Evolutionary conservation across 768 basidiomycete genomes (phyloP).

Genomic region (Boletus huronensis): DNA sequence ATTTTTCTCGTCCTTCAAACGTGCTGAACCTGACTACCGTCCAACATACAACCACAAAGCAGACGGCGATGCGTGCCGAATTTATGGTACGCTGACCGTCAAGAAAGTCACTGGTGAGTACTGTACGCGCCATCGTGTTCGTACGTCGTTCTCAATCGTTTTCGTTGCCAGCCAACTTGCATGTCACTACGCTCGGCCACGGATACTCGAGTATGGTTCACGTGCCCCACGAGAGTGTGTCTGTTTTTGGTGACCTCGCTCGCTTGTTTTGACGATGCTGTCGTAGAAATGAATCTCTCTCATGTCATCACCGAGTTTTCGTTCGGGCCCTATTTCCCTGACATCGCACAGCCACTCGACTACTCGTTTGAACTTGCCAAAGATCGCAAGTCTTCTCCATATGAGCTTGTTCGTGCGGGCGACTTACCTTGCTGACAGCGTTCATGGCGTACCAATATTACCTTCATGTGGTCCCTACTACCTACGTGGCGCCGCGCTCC

Average conservation of each 20-base stretch:
- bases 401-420: neutral
- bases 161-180: conserved; percentile 68
- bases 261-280: neutral
- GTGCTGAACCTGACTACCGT: conserved; percentile 46
- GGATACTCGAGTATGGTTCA: conserved; percentile 88
- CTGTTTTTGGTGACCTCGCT: neutral
- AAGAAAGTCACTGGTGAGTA: conserved; percentile 86
- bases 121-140: neutral
- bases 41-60: conserved; percentile 71
- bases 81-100: conserved; percentile 77
- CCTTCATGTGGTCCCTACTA: conserved; percentile 93
- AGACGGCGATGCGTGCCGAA: conserved; percentile 76
- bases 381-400: conserved; percentile 43
- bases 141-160: neutral
- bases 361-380: conserved; percentile 76
- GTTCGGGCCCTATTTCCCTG: conserved; percentile 94
- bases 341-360: conserved; percentile 92
- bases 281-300: conserved; percentile 88
- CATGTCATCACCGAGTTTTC: conserved; percentile 97
- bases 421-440: conserved; percentile 39
- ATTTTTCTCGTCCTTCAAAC: conserved; percentile 56
- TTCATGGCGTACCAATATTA: conserved; percentile 94
- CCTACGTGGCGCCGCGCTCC: conserved; percentile 76
- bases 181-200: conserved; percentile 92
- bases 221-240: conserved; percentile 80